These are phyloP conservation scores for Linnemannia exigua DNA, from an alignment of 192 early-diverging fungal genomes.

Conservation along the genomic window DNA sequence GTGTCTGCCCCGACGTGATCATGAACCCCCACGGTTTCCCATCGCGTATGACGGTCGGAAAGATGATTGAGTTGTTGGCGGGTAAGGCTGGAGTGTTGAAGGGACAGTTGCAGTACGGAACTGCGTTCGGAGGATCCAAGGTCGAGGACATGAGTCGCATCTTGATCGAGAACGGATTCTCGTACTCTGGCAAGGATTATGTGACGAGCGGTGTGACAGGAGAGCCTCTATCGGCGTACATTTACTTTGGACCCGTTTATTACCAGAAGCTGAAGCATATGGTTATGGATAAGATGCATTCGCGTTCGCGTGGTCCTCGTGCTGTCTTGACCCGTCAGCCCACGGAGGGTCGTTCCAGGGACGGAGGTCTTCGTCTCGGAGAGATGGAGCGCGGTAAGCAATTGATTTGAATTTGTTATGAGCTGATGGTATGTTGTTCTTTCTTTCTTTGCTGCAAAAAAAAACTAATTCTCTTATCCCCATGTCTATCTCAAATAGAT, in stretches of 20 bases:
- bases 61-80: slow-evolving; percentile 98
- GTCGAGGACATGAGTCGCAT: slow-evolving; percentile 98
- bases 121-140: slow-evolving; percentile 94
- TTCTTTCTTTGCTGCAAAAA: background rate
- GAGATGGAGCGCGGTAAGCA: slow-evolving; percentile 91
- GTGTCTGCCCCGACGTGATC: slow-evolving; percentile 95
- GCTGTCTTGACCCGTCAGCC: slow-evolving; percentile 95
- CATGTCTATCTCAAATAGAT: slow-evolving; percentile 63
- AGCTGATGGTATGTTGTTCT: background rate
- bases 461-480: background rate
- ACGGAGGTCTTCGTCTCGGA: slow-evolving; percentile 97
- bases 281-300: slow-evolving; percentile 99
- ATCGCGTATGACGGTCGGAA: slow-evolving; percentile 98
- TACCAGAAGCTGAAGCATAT: slow-evolving; percentile 99
- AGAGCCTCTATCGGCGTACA: slow-evolving; percentile 93
- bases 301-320: slow-evolving; percentile 89
- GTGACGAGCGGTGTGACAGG: slow-evolving; percentile 91
- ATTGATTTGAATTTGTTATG: background rate
- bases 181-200: slow-evolving; percentile 97
- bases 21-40: slow-evolving; percentile 99
- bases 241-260: slow-evolving; percentile 97
- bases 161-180: slow-evolving; percentile 93
- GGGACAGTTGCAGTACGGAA: slow-evolving; percentile 95
- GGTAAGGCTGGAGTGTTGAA: slow-evolving; percentile 96
- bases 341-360: slow-evolving; percentile 96